phyloP scores from a whole-genome alignment of 2,329 filamentous ascomycete species.

The Diaporthe vexans region DNA sequence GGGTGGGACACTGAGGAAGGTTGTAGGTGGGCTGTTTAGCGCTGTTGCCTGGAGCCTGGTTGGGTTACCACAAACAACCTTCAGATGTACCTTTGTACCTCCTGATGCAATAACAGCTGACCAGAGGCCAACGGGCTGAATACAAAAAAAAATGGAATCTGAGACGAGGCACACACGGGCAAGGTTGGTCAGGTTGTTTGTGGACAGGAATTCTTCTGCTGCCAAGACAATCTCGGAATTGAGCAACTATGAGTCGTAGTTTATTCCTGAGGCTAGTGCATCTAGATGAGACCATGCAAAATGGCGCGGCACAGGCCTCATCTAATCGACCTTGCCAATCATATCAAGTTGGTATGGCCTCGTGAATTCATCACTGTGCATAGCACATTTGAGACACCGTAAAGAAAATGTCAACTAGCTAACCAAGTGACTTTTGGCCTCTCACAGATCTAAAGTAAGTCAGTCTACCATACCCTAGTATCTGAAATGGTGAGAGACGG shows the following conservation, averaged over 20 bases:
- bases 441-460: background rate
- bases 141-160: background rate
- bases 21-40: constrained; percentile 28
- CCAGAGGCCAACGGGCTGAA: background rate
- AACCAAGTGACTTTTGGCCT: background rate
- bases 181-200: background rate
- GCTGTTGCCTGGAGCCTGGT: constrained; percentile 23
- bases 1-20: background rate
- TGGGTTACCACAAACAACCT: constrained; percentile 11
- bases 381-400: background rate
- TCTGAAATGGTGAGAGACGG: background rate
- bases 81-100: background rate
- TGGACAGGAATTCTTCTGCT: background rate
- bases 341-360: no score
- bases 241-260: background rate
- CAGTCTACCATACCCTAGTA: background rate
- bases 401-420: background rate
- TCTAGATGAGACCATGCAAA: no score
- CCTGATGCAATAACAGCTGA: background rate
- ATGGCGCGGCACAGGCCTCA: no score
- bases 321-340: no score
- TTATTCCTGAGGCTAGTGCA: background rate
- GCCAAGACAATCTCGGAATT: background rate
- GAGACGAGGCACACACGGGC: background rate
- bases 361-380: background rate